These are phyloP conservation scores for Funneliformis caledonium DNA, from an alignment of 371 early-diverging fungal genomes.

Conservation along the genomic window DNA sequence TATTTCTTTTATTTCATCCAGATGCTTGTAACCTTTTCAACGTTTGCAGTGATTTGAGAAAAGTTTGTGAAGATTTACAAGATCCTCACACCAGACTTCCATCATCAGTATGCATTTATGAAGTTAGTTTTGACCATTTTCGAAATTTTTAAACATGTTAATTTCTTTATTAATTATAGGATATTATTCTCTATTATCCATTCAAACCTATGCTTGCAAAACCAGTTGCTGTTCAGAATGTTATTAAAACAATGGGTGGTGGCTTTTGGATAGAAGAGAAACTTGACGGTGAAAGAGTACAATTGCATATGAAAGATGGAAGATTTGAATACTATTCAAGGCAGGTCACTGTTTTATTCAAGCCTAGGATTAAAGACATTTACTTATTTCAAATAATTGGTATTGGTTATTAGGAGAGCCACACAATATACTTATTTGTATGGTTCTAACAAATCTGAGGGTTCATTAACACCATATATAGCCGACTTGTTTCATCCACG, in stretches of 20 bases:
- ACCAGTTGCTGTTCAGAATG: conserved; percentile 49
- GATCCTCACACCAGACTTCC: conserved; percentile 50
- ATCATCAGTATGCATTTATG: conserved; percentile 39
- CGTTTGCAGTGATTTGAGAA: conserved; percentile 62
- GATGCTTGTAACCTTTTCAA: conserved; percentile 68
- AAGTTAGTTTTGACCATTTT: background rate
- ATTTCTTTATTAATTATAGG: conserved; percentile 43
- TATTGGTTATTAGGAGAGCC: conserved; percentile 46
- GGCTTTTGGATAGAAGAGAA: conserved; percentile 81
- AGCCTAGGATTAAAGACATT: background rate
- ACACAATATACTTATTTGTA: conserved; percentile 72
- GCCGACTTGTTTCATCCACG: conserved; percentile 50
- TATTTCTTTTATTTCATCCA: conserved; percentile 68
- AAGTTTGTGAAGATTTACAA: conserved; percentile 57
- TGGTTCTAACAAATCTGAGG: conserved; percentile 55
- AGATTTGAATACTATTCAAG: conserved; percentile 64
- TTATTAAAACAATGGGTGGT: conserved; percentile 52
- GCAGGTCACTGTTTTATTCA: conserved; percentile 36
- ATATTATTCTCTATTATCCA: conserved; percentile 56
- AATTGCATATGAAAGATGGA: conserved; percentile 65
- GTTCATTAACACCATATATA: conserved; percentile 57
- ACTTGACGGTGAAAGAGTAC: conserved; percentile 79
- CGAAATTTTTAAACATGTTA: background rate
- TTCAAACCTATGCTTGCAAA: conserved; percentile 66
- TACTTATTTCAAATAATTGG: background rate